Evolutionary conservation across 805 yeast species (phyloP), one percentile per base, ranked within the genome.

Genomic region (Candida boleticola): DNA sequence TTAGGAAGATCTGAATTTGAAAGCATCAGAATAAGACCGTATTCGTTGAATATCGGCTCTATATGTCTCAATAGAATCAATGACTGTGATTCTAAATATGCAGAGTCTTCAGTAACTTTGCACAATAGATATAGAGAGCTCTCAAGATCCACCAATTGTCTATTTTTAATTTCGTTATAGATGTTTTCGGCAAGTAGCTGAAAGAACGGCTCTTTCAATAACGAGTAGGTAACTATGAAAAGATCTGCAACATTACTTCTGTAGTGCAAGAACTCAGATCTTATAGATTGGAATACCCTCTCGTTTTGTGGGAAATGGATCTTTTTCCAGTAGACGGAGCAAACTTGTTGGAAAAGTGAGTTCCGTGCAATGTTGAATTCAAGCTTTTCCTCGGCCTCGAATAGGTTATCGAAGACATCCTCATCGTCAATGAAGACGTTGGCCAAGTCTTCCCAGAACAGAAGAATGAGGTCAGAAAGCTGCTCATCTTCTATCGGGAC

Each of bases 161-260:
- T 6, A 19, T 18, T 40, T 29, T 20, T 27, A 5, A 37, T 3
- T 26, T 57, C 56, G 1, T 50, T 42, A 4, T 60, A 43, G 1
- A 78, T 59, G 26, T 66, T 66, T 5, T 55, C 51, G 1, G 67
- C 50, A 22, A 86, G 57, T 17, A 61, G 68, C 3, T 66, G 64
- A 48, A 76, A 77, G 29, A 87, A 58, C 1, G 72, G 63, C 0
- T 59, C 41, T 29, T 85, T 87, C 29, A 88, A 68, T 4, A 86
- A 67, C 0, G 89, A 77, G 66, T 83, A 87, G 1, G 83, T 61
- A 0, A 79, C 69, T 41, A 89, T 93, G 48, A 87, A 77, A 29
- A 90, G 70, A 51, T 93, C 98, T 1, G 83, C 76, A 7, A 85
- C 83, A 46, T 85, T 92, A 25, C 78, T 65, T 51, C 97, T 74